Percentiles rank a stretch among this genome's conserved stretches.
phyloP scores from a whole-genome alignment of 2,329 filamentous ascomycete species.

The Coniosporium tulheliwenetii region DNA sequence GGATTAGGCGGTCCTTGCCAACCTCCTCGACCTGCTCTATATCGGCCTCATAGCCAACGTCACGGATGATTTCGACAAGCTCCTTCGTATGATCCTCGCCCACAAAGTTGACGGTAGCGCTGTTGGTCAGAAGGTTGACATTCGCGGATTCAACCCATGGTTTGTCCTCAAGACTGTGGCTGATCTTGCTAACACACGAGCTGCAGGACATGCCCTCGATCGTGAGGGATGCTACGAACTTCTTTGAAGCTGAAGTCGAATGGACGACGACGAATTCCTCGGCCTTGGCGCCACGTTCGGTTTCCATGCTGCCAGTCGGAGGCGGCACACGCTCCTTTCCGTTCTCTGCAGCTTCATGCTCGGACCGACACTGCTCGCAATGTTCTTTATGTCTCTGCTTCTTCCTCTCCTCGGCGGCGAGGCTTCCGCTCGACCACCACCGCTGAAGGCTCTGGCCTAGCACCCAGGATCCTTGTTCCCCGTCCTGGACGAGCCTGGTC shows the following conservation, averaged over 20 bases:
- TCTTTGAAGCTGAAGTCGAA: neutral
- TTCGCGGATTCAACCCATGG: conserved; percentile 8
- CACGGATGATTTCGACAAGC: conserved; percentile 8
- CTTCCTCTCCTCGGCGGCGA: conserved; percentile 5
- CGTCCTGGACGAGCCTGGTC: conserved; percentile 6
- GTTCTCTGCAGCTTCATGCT: too few relatives aligned
- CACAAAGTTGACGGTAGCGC: conserved; percentile 8
- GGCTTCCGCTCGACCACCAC: neutral
- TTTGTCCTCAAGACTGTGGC: conserved; percentile 5
- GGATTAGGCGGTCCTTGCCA: too few relatives aligned
- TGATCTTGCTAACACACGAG: conserved; percentile 8
- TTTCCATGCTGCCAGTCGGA: too few relatives aligned
- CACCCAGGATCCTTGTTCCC: too few relatives aligned
- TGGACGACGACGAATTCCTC: neutral
- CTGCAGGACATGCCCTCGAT: conserved; percentile 7
- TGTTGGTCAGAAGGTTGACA: conserved; percentile 9
- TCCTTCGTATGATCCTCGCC: conserved; percentile 5
- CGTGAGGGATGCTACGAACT: conserved; percentile 3
- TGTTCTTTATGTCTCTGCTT: conserved; percentile 4
- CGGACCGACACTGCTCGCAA: conserved; percentile 3
- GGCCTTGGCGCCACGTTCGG: too few relatives aligned
- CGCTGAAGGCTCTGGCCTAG: conserved; percentile 5
- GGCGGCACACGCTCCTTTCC: too few relatives aligned
- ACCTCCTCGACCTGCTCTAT: conserved; percentile 7
- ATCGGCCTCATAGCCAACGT: conserved; percentile 10